phyloP scores from a whole-genome alignment of 192 early-diverging fungal genomes.

The Thamnidium elegans region DNA sequence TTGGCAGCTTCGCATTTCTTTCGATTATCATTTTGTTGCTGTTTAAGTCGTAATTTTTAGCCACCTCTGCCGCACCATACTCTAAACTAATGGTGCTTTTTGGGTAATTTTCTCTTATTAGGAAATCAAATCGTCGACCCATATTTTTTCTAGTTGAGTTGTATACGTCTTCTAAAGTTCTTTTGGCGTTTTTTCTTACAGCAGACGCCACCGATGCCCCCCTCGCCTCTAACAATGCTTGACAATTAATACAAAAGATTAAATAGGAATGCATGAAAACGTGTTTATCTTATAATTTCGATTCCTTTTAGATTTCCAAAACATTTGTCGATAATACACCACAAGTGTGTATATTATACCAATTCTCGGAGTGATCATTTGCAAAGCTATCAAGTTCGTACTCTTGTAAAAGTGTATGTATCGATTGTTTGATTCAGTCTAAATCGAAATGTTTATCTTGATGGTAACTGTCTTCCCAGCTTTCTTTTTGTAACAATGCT shows the following conservation, averaged over 20 bases:
- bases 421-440: conserved; percentile 4
- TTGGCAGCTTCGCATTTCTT: conserved; percentile 2
- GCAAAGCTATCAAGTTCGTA: conserved; percentile 13
- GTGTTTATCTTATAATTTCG: too few relatives aligned
- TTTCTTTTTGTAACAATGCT: conserved; percentile 10
- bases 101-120: conserved; percentile 3
- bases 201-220: not conserved
- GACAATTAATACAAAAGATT: conserved; percentile 9
- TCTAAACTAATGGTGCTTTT: conserved; percentile 5
- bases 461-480: not conserved
- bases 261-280: conserved; percentile 7
- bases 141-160: not conserved
- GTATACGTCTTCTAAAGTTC: conserved; percentile 5
- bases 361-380: conserved; percentile 19
- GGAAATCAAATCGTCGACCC: conserved; percentile 10
- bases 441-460: conserved; percentile 10
- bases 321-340: too few relatives aligned
- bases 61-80: conserved; percentile 9
- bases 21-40: not conserved
- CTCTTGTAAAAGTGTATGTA: conserved; percentile 11
- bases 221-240: conserved; percentile 6
- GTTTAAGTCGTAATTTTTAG: conserved; percentile 7
- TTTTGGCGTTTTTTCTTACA: conserved; percentile 11
- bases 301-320: too few relatives aligned
- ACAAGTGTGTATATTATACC: too few relatives aligned